phyloP scores from a whole-genome alignment of 2,329 filamentous ascomycete genomes.

The Anthostomella pinea region DNA sequence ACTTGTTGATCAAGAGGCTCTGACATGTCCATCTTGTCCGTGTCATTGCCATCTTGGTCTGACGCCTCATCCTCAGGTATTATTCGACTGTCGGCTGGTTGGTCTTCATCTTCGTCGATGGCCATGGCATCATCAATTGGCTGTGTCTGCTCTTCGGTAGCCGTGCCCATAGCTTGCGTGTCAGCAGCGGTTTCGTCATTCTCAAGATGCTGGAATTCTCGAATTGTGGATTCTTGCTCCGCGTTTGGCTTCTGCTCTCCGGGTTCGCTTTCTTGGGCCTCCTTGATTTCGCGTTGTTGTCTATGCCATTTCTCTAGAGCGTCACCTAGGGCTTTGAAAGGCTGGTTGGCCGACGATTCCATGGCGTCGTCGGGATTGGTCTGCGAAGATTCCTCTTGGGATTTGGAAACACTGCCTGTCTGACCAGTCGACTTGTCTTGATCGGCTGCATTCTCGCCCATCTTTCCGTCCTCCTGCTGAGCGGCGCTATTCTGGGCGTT shows the following conservation, averaged over 20 bases:
- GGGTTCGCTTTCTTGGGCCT: constrained; percentile 53
- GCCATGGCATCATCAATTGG: constrained; percentile 87
- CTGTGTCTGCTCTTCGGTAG: constrained; percentile 81
- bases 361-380: constrained; percentile 41
- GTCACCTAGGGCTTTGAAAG: constrained; percentile 93
- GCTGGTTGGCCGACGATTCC: constrained; percentile 54
- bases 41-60: constrained; percentile 44
- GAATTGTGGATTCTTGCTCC: constrained; percentile 53
- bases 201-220: constrained; percentile 91
- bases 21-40: constrained; percentile 44
- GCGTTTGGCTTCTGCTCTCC: constrained; percentile 50
- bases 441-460: constrained; percentile 63
- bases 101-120: constrained; percentile 68
- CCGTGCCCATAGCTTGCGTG: constrained; percentile 85
- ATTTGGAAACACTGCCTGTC: constrained; percentile 53
- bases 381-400: constrained; percentile 42
- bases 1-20: constrained; percentile 39
- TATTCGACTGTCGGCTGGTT: constrained; percentile 44
- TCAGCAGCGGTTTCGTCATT: constrained; percentile 81
- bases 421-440: constrained; percentile 62
- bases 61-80: constrained; percentile 54
- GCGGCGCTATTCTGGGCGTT: constrained; percentile 58
- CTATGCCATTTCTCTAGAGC: constrained; percentile 90
- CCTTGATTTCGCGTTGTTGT: constrained; percentile 77
- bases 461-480: constrained; percentile 64